These are phyloP conservation scores for Kluyveromyces siamensis DNA, from an alignment of 805 yeast genomes.

Conservation along the genomic window DNA sequence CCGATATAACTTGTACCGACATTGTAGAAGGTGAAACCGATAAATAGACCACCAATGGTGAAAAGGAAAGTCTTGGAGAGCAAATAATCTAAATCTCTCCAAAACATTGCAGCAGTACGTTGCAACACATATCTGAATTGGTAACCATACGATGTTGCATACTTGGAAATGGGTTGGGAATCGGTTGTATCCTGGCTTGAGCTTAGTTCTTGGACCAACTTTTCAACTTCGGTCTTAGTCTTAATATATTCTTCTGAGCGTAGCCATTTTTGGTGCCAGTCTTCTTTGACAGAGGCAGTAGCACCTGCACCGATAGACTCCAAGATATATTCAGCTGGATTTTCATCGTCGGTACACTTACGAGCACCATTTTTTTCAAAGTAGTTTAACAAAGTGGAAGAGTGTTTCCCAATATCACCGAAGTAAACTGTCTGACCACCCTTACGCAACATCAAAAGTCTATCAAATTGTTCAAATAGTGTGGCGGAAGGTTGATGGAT, in stretches of 20 bases:
- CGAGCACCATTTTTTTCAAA: constrained; percentile 63
- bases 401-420: constrained; percentile 29
- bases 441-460: constrained; percentile 37
- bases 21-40: constrained; percentile 65
- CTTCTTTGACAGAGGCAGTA: constrained; percentile 34
- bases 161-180: constrained; percentile 7
- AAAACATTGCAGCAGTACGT: constrained; percentile 36
- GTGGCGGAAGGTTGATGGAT: constrained; percentile 49
- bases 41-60: constrained; percentile 46
- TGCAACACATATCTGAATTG: constrained; percentile 35
- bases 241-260: constrained; percentile 30
- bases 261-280: constrained; percentile 58
- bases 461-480: constrained; percentile 39
- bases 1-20: constrained; percentile 44
- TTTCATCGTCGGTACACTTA: constrained; percentile 37
- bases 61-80: constrained; percentile 47
- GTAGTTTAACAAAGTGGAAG: constrained; percentile 44
- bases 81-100: constrained; percentile 56
- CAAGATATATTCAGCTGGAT: constrained; percentile 38
- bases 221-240: constrained; percentile 24
- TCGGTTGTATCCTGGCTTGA: constrained; percentile 3
- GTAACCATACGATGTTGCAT: constrained; percentile 33
- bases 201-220: constrained; percentile 21
- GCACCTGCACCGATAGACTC: constrained; percentile 40
- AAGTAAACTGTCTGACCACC: constrained; percentile 41